Evolutionary conservation across 805 yeast genomes (phyloP).

Genomic region (Sugiyamaella smithiae): DNA sequence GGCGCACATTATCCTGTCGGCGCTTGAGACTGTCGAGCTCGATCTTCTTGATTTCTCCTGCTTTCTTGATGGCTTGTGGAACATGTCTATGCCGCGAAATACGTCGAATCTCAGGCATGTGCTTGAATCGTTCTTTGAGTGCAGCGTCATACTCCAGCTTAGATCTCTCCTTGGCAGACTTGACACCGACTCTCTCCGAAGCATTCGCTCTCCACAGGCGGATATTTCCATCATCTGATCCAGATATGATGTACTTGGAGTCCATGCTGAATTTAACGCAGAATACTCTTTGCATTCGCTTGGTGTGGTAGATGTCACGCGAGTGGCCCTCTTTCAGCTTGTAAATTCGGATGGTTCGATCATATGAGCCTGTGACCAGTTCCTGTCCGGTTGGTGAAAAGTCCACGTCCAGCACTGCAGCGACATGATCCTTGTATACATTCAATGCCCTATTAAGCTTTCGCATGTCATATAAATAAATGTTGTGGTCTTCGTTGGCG

Average conservation of each 20-base stretch:
- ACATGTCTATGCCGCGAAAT: slow-evolving; percentile 90
- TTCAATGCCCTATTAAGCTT: slow-evolving; percentile 77
- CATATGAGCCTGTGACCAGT: slow-evolving; percentile 92
- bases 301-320: slow-evolving; percentile 92
- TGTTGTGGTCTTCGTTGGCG: slow-evolving; percentile 92
- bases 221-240: slow-evolving; percentile 95
- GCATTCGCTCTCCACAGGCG: slow-evolving; percentile 91
- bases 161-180: slow-evolving; percentile 73
- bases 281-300: slow-evolving; percentile 95
- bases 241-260: slow-evolving; percentile 78
- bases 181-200: slow-evolving; percentile 76
- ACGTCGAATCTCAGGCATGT: slow-evolving; percentile 94
- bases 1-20: slow-evolving; percentile 78
- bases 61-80: slow-evolving; percentile 83
- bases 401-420: slow-evolving; percentile 92
- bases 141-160: slow-evolving; percentile 89
- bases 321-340: slow-evolving; percentile 82
- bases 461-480: slow-evolving; percentile 95
- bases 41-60: slow-evolving; percentile 75
- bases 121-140: slow-evolving; percentile 85
- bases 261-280: slow-evolving; percentile 85
- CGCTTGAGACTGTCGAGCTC: slow-evolving; percentile 73
- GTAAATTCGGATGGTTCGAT: slow-evolving; percentile 83
- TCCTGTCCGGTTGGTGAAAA: slow-evolving; percentile 97
- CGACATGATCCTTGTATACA: slow-evolving; percentile 91